A percentile compares a stretch with the other conserved stretches of the same genome.
phyloP scores from a whole-genome alignment of 345 rosid species.

The Combretum micranthum region DNA sequence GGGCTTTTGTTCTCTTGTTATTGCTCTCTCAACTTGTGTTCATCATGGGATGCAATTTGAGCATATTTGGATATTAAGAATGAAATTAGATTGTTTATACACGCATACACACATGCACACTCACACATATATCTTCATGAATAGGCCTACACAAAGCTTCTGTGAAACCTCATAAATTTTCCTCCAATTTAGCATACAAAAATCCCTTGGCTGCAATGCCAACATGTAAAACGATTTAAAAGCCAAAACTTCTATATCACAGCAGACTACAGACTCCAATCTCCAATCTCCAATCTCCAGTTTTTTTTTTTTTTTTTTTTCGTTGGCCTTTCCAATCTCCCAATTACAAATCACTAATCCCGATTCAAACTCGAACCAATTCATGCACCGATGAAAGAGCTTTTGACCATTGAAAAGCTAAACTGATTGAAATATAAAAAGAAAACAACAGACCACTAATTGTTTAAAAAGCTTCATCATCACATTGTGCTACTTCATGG shows the following conservation, averaged over 20 bases:
- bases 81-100: conserved; percentile 51
- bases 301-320: too few relatives aligned
- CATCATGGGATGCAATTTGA: conserved; percentile 12
- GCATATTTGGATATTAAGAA: conserved; percentile 49
- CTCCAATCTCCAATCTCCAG: too few relatives aligned
- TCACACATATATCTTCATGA: too few relatives aligned
- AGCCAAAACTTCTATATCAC: conserved; percentile 6
- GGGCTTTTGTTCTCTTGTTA: conserved; percentile 15
- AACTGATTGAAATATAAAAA: conserved; percentile 7
- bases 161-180: conserved; percentile 25
- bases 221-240: conserved; percentile 12
- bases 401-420: too few relatives aligned
- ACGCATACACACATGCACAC: too few relatives aligned
- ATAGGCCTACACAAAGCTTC: conserved; percentile 54
- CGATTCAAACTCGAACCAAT: conserved; percentile 14
- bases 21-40: conserved; percentile 29
- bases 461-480: not conserved
- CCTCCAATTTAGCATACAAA: conserved; percentile 33
- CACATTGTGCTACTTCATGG: too few relatives aligned
- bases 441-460: conserved; percentile 7
- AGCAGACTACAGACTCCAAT: conserved; percentile 14
- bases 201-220: conserved; percentile 41
- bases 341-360: conserved; percentile 14
- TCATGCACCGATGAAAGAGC: too few relatives aligned
- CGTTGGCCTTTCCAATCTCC: too few relatives aligned